These are phyloP conservation scores for Fusarium papillatum DNA, from an alignment of 2,329 filamentous ascomycete genomes.

Conservation along the genomic window DNA sequence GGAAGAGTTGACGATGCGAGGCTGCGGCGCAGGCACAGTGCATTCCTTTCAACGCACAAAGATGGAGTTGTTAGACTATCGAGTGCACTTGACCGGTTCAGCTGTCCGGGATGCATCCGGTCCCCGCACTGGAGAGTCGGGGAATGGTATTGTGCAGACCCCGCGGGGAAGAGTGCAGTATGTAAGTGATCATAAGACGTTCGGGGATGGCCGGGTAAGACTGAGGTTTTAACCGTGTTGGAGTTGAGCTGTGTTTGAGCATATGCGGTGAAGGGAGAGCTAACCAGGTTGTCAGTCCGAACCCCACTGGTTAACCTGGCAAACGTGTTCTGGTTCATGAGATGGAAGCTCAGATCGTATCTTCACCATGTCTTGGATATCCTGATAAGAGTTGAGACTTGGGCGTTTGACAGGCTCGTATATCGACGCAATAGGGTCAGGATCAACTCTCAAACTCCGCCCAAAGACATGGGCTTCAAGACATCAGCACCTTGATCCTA, in stretches of 20 bases:
- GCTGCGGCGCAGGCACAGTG: constrained; percentile 7
- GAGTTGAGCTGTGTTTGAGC: background rate
- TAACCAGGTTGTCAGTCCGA: background rate
- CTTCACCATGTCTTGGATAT: background rate
- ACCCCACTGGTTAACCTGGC: background rate
- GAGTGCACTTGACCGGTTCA: background rate
- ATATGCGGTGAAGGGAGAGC: background rate
- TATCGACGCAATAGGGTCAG: background rate
- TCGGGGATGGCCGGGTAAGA: background rate
- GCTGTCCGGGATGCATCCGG: background rate
- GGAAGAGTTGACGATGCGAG: background rate
- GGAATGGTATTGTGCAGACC: background rate
- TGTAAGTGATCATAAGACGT: constrained; percentile 4
- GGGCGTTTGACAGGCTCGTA: background rate
- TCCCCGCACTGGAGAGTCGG: background rate
- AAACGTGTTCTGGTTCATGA: background rate
- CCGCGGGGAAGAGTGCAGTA: background rate
- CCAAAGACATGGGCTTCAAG: background rate
- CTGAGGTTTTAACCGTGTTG: background rate
- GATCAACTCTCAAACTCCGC: background rate
- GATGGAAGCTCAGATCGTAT: background rate
- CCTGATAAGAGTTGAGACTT: background rate
- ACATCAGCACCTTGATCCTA: background rate
- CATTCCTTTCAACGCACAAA: background rate
- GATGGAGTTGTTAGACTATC: background rate